A percentile compares a stretch with the other conserved stretches of the same genome.
Conservation (phyloP, 768 basidiomycete genomes). For the Lactarius sp. region DNA sequence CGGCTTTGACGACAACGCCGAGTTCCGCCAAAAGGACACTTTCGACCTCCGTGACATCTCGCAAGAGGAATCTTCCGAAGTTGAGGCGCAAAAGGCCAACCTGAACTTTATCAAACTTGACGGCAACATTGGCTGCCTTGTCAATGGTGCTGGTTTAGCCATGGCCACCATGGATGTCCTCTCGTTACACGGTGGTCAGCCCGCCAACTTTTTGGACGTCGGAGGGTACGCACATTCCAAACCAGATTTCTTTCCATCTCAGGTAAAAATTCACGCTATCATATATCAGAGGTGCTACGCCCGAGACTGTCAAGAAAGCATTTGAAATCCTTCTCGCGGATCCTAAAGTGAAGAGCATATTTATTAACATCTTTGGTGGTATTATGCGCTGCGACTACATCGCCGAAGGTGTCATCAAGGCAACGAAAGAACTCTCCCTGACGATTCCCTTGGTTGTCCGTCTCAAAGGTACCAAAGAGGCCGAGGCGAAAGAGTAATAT, state of each 20-base stretch:
- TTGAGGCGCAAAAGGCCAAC: conserved; percentile 93
- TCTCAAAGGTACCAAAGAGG: conserved; percentile 95
- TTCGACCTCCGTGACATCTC: conserved; percentile 86
- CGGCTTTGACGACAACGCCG: conserved; percentile 99
- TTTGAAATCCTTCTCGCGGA: conserved; percentile 92
- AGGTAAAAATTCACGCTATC: background rate
- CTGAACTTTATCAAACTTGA: conserved; percentile 99
- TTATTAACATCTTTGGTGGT: conserved; percentile 97
- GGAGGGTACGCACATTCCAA: conserved; percentile 61
- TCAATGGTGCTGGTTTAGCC: conserved; percentile 97
- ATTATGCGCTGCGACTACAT: conserved; percentile 99
- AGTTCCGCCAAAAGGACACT: conserved; percentile 91
- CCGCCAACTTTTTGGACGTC: conserved; percentile 98
- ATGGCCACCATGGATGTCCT: conserved; percentile 99
- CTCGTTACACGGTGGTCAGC: conserved; percentile 90
- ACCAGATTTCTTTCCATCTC: background rate
- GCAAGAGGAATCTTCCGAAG: conserved; percentile 96
- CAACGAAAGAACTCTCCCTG: conserved; percentile 85
- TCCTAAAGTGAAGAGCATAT: conserved; percentile 94
- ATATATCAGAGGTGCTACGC: conserved; percentile 77
- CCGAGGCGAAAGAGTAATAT: conserved; percentile 88
- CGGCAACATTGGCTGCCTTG: conserved; percentile 93
- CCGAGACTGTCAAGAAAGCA: conserved; percentile 99
- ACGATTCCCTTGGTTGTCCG: conserved; percentile 88
- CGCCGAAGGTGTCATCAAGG: conserved; percentile 97